Conservation (phyloP, 2,329 filamentous ascomycete genomes). For the Dryadomyces quercus-mongolicae region DNA sequence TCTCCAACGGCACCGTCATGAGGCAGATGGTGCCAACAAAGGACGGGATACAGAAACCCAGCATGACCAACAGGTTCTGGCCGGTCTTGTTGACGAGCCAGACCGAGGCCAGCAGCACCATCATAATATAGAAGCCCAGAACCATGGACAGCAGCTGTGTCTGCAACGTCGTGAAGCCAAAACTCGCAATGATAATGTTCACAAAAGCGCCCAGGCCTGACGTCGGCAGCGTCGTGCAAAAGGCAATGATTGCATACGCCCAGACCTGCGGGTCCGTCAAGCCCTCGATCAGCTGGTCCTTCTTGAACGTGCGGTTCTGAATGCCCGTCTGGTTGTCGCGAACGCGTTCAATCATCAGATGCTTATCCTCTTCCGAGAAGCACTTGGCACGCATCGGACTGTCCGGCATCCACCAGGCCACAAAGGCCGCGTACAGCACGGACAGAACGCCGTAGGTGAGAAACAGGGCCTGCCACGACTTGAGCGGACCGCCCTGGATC, state of each 20-base stretch:
- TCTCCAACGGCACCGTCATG: slow-evolving; percentile 52
- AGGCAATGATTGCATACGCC: slow-evolving; percentile 51
- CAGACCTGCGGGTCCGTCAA: slow-evolving; percentile 54
- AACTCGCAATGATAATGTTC: slow-evolving; percentile 60
- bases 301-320: slow-evolving; percentile 39
- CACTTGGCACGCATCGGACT: slow-evolving; percentile 61
- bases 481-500: slow-evolving; percentile 38
- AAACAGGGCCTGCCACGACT: slow-evolving; percentile 59
- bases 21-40: slow-evolving; percentile 61
- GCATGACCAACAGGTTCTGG: slow-evolving; percentile 60
- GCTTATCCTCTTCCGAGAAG: slow-evolving; percentile 54
- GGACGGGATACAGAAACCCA: slow-evolving; percentile 53
- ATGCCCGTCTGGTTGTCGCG: slow-evolving; percentile 49
- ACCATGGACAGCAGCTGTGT: slow-evolving; percentile 69
- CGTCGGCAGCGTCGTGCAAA: slow-evolving; percentile 63
- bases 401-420: slow-evolving; percentile 53
- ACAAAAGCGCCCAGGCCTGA: slow-evolving; percentile 62
- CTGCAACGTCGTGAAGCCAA: slow-evolving; percentile 52
- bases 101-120: slow-evolving; percentile 52
- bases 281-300: slow-evolving; percentile 34
- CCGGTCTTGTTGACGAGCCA: slow-evolving; percentile 53
- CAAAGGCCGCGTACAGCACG: slow-evolving; percentile 52
- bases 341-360: slow-evolving; percentile 48
- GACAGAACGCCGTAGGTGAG: slow-evolving; percentile 52
- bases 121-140: slow-evolving; percentile 60